A percentile compares a stretch with the other conserved stretches of the same genome.
Conservation (phyloP, 164 flowering plant genomes). For the Brasenia schreberi region DNA sequence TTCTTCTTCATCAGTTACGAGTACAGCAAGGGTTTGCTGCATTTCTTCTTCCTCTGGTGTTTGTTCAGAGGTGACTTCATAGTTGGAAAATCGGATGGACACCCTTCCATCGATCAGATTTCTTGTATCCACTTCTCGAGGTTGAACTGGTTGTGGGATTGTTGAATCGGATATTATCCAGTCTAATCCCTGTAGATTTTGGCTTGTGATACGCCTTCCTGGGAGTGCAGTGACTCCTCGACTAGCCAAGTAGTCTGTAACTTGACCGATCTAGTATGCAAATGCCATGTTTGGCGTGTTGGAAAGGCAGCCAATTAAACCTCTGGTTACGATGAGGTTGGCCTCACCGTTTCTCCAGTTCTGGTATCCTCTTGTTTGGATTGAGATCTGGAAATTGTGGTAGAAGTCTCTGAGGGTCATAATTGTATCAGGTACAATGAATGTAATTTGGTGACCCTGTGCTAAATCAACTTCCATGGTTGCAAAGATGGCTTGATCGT, state of each 20-base stretch:
- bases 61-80: no score
- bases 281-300: neutral
- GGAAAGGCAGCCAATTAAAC: neutral
- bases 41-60: no score
- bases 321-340: neutral
- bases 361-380: slow-evolving; percentile 3
- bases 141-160: neutral
- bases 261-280: neutral
- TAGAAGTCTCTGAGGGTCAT: slow-evolving; percentile 2
- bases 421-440: slow-evolving; percentile 1
- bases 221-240: no score
- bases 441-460: neutral
- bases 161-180: neutral
- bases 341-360: neutral
- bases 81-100: no score
- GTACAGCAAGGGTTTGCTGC: no score
- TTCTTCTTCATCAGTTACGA: no score
- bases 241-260: no score
- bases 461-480: slow-evolving; percentile 2
- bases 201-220: no score
- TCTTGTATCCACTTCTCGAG: neutral
- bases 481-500: slow-evolving; percentile 1
- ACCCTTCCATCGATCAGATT: neutral
- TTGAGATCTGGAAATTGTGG: neutral
- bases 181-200: neutral